Conservation (phyloP, 305 asterid genomes). For the Lippia alba region DNA sequence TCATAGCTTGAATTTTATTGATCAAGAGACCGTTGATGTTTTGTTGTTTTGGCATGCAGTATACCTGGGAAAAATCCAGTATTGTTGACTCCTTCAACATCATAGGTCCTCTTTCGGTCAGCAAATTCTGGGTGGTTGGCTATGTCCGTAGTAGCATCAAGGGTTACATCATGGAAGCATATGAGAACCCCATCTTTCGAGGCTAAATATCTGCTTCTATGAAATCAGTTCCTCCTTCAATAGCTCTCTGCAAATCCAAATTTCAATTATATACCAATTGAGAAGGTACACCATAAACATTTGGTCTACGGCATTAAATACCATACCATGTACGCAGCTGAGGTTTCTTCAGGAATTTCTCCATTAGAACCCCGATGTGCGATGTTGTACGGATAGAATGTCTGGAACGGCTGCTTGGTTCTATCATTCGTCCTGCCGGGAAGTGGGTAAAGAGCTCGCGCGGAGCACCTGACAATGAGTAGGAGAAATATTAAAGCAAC, state of each 20-base stretch:
- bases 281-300: neutral
- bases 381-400: conserved; percentile 84
- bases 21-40: neutral
- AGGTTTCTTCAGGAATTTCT: conserved; percentile 94
- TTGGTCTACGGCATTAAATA: neutral
- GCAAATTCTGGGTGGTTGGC: conserved; percentile 69
- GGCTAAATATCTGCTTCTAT: conserved; percentile 88
- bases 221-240: conserved; percentile 96
- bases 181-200: conserved; percentile 89
- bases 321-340: conserved; percentile 79
- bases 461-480: conserved; percentile 67
- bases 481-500: conserved; percentile 62
- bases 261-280: conserved; percentile 12
- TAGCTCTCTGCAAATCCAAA: conserved; percentile 79
- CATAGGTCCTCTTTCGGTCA: conserved; percentile 72
- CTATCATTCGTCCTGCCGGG: conserved; percentile 87
- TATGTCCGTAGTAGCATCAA: conserved; percentile 78
- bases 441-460: conserved; percentile 84
- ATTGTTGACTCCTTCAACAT: conserved; percentile 66
- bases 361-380: conserved; percentile 99
- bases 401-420: conserved; percentile 72
- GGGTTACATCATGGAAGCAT: conserved; percentile 78
- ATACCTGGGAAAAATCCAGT: conserved; percentile 81
- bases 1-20: neutral
- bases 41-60: conserved; percentile 3